Percentiles rank a stretch among this genome's conserved stretches.
Conservation (phyloP, 2,329 filamentous ascomycete genomes). For the Pseudonectria buxi region DNA sequence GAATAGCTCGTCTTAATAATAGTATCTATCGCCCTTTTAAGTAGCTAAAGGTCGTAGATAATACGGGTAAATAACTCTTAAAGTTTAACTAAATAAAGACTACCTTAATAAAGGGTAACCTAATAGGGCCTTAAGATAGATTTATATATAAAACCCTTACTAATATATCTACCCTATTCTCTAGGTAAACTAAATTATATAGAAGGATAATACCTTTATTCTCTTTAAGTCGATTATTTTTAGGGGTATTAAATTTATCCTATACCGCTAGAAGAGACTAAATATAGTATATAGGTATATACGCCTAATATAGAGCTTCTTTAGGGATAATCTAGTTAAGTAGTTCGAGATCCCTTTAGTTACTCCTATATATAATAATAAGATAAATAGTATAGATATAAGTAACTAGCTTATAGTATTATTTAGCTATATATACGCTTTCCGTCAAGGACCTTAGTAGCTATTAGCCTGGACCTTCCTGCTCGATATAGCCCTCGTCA, state of each 20-base stretch:
- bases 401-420: slow-evolving; percentile 5
- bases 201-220: slow-evolving; percentile 8
- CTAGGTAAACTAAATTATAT: slow-evolving; percentile 6
- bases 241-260: background rate
- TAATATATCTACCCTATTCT: slow-evolving; percentile 4
- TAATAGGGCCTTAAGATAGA: background rate
- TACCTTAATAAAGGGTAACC: too few relatives aligned
- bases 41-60: too few relatives aligned
- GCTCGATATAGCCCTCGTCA: slow-evolving; percentile 6
- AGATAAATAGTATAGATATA: slow-evolving; percentile 8
- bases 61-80: too few relatives aligned
- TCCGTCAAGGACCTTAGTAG: slow-evolving; percentile 6
- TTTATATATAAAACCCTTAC: slow-evolving; percentile 3
- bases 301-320: slow-evolving; percentile 4
- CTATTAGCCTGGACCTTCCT: slow-evolving; percentile 11
- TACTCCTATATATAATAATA: slow-evolving; percentile 5
- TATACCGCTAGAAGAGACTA: background rate
- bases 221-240: slow-evolving; percentile 1
- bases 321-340: slow-evolving; percentile 5
- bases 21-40: too few relatives aligned
- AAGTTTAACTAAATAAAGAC: too few relatives aligned
- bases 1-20: too few relatives aligned
- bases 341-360: slow-evolving; percentile 1
- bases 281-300: background rate
- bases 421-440: slow-evolving; percentile 2